A percentile compares a stretch with the other conserved stretches of the same genome.
Conservation (phyloP, 768 basidiomycete species). For the Gymnopilus junonius region DNA sequence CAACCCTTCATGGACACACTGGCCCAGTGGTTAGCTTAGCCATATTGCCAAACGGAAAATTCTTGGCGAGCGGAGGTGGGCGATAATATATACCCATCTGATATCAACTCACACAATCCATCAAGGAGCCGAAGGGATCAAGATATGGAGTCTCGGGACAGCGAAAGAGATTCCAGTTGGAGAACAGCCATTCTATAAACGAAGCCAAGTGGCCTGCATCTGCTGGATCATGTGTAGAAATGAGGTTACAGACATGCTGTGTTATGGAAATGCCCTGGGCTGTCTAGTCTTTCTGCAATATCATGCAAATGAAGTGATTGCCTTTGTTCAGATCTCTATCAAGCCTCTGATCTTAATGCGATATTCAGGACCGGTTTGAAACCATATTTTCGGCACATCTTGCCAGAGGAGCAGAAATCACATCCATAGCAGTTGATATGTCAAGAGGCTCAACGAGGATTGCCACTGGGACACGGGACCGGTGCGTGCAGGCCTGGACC, state of each 20-base stretch:
- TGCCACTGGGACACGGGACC: neutral
- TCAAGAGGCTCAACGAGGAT: neutral
- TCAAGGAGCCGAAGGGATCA: neutral
- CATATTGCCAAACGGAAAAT: conserved; percentile 19
- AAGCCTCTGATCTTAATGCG: neutral
- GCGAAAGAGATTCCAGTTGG: neutral
- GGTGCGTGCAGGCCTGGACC: neutral
- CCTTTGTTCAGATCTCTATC: neutral
- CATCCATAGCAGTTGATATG: neutral
- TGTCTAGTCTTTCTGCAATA: neutral
- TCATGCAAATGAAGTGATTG: neutral
- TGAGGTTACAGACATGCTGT: neutral
- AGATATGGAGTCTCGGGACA: neutral
- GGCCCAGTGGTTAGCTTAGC: conserved; percentile 18
- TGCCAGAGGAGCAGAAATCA: neutral
- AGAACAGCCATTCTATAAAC: neutral
- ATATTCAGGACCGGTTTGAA: neutral
- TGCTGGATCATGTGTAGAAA: neutral
- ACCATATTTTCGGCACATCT: neutral
- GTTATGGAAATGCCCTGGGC: neutral
- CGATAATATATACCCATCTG: neutral
- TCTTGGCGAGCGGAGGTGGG: conserved; percentile 24
- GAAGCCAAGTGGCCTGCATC: neutral
- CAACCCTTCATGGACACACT: conserved; percentile 9
- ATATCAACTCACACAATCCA: neutral